Base-by-base conservation (phyloP, 106 monocot species). In the Amphibolis antarctica region DNA sequence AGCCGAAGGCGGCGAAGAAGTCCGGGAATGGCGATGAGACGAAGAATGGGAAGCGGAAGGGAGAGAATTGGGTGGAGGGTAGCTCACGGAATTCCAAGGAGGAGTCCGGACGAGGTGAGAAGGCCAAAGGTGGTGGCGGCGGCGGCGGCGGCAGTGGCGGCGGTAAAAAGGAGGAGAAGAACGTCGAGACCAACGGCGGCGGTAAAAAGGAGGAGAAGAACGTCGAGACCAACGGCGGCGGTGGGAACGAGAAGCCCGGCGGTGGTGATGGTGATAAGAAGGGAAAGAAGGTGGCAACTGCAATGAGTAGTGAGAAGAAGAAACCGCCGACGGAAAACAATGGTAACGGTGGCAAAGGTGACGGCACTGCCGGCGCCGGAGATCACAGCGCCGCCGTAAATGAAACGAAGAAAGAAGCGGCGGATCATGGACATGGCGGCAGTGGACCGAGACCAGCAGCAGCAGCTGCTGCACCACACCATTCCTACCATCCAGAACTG, bases 391-490 rank as follows among this genome's bases (percentile, higher is more conserved):
- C n/a, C n/a, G n/a, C n/a, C n/a, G n/a, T n/a, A 55, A 26, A 74
- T 49, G 67, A 77, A 77, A 42, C 59, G 42, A 17, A 64, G 56
- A 24, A 46, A 50, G 25, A 47, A 50, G 4, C 9, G n/a, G 30
- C 48, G 55, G 10, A 44, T 12, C 66, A 15, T 26, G 63, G 52
- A 42, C 42, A 23, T 24, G 51, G 50, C 28, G 55, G 42, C 13
- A 28, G 43, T 23, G 27, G 42, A 18, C 15, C 0, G 9, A 63
- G 44, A 9, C n/a, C n/a, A n/a, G n/a, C n/a, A n/a, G n/a, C n/a
- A n/a, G n/a, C n/a, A n/a, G n/a, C n/a, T n/a, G n/a, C n/a, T n/a
- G 15, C 28, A 47, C 46, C 20, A 21, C 57, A 24, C 3, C 14
- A 58, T 21, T 28, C 11, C 0, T 23, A 17, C 6, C 58, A 31